These are phyloP conservation scores for Remersonia thermophila DNA, from an alignment of 2,329 filamentous ascomycete genomes.

Conservation along the genomic window DNA sequence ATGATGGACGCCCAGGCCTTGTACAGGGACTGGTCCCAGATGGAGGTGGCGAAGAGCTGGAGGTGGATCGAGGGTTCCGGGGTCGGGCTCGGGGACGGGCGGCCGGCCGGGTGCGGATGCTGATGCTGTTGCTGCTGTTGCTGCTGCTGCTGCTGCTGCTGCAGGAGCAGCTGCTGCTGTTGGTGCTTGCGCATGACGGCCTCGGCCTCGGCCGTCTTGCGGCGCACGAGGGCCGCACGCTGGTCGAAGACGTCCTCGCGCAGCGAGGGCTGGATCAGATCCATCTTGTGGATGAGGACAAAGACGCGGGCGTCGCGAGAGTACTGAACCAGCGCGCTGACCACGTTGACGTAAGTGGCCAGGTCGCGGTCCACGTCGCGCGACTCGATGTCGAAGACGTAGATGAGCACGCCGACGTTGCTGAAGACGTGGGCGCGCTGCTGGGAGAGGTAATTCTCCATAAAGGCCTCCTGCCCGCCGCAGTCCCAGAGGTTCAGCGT, in stretches of 20 bases:
- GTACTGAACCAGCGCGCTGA: conserved; percentile 77
- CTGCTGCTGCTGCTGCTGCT: not conserved
- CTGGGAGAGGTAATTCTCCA: conserved; percentile 94
- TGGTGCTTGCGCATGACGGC: conserved; percentile 24
- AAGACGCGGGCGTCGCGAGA: conserved; percentile 75
- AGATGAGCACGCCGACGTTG: conserved; percentile 92
- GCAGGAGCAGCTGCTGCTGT: conserved; percentile 20
- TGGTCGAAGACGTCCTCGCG: conserved; percentile 77
- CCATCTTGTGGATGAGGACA: conserved; percentile 97
- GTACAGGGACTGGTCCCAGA: conserved; percentile 97
- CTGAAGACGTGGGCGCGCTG: conserved; percentile 95
- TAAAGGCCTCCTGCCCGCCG: conserved; percentile 95
- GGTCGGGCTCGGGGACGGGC: conserved; percentile 20
- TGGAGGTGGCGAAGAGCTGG: conserved; percentile 86
- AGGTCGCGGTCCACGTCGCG: conserved; percentile 89
- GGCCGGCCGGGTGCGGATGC: conserved; percentile 9
- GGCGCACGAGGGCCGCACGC: conserved; percentile 62
- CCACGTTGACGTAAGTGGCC: conserved; percentile 82
- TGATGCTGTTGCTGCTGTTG: conserved; percentile 15
- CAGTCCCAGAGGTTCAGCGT: conserved; percentile 98
- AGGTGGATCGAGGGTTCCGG: conserved; percentile 44
- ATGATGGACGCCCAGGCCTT: conserved; percentile 98
- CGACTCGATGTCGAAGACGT: conserved; percentile 97
- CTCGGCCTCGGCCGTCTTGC: conserved; percentile 51
- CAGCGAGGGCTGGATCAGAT: conserved; percentile 71